Conservation (phyloP, 495 filamentous ascomycete species). For the Tuber melanosporum region DNA sequence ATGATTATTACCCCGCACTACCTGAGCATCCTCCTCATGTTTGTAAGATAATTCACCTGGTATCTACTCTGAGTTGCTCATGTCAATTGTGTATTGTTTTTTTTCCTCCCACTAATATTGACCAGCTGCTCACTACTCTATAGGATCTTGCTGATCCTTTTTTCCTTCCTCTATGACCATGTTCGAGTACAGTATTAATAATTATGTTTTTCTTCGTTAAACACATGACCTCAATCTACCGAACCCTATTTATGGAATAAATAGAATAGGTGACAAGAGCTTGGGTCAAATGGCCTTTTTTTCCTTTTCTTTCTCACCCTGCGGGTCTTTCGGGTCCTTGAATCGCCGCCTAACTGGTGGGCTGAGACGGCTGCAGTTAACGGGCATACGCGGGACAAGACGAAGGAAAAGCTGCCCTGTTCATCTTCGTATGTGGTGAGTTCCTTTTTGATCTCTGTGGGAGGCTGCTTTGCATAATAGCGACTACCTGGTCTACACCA, state of each 20-base stretch:
- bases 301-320: not conserved
- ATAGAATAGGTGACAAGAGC: not conserved
- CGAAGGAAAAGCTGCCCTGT: not conserved
- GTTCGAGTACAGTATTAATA: no score
- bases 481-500: not conserved
- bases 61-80: no score
- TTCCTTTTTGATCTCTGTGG: not conserved
- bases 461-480: not conserved
- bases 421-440: not conserved
- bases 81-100: no score
- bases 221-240: not conserved
- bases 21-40: no score
- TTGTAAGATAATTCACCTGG: no score
- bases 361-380: not conserved
- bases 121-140: no score
- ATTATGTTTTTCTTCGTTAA: not conserved
- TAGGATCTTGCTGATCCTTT: no score
- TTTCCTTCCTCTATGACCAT: no score
- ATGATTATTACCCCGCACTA: no score
- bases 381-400: not conserved
- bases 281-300: not conserved
- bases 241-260: not conserved
- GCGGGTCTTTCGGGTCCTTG: not conserved
- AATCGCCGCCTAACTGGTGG: not conserved
- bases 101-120: no score